Base-by-base conservation (phyloP, 805 yeast species). In the Kodamaea nitidulidarum region DNA sequence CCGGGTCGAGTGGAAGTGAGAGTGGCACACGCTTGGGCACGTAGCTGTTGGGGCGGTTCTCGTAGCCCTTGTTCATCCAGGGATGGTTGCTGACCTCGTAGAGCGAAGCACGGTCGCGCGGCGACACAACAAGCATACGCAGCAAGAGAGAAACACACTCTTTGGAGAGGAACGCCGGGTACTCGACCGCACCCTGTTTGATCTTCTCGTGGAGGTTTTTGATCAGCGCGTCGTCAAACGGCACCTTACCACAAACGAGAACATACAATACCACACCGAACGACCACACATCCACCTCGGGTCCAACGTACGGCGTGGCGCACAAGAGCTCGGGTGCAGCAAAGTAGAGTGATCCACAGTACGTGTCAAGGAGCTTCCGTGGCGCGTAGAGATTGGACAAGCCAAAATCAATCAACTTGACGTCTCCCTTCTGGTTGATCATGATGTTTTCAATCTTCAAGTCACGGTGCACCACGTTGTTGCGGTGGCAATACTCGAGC, bases 231-330 rank as follows among this genome's bases (percentile, higher is more conserved):
- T 93, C 98, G 60, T 93, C 98, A 60, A 93, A 93, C 7, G 99
- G 99, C 10, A 93, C 98, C 59, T 88, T 90, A 40, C 99, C 99
- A 60, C 97, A 90, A 2, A 93, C 96, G 44, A 93, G 70, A 6
- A 93, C 99, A 56, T 88, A 93, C 36, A 93, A 65, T 0, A 93
- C 98, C 22, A 93, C 95, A 47, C 98, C 98, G 70, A 90, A 91
- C 2, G 96, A 87, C 98, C 98, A 93, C 14, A 93, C 82, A 60
- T 93, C 98, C 35, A 93, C 96, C 60, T 93, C 98, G 1, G 98
- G 98, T 0, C 98, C 99, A 26, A 76, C 71, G 54, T 93, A 93
- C 1, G 96, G 97, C 49, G 80, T 80, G 1, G 98, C 98, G 43
- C 86, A 84, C 39, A 93, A 70, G 49, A 93, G 71, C 61, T 93